phyloP scores from a whole-genome alignment of 2,329 filamentous ascomycete species.

The Hypoxylon sp. region DNA sequence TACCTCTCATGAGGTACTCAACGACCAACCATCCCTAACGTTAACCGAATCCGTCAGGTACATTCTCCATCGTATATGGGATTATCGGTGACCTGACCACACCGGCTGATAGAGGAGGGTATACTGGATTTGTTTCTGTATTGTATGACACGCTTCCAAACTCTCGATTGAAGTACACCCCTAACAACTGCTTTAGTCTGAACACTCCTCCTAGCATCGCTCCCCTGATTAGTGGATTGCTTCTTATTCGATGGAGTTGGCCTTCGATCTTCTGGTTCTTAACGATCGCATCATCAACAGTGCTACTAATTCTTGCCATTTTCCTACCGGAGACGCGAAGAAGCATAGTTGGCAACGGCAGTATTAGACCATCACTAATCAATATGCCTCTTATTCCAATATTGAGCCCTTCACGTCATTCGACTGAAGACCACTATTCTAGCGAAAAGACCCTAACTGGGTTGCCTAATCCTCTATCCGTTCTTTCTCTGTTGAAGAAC shows the following conservation, averaged over 20 bases:
- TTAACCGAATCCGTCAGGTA: not conserved
- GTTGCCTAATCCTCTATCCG: constrained; percentile 5
- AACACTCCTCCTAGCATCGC: constrained; percentile 12
- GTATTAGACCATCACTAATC: not conserved
- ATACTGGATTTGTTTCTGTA: constrained; percentile 17
- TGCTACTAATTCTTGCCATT: not conserved
- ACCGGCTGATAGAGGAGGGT: constrained; percentile 6
- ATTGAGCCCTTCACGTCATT: not conserved
- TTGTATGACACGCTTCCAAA: not conserved
- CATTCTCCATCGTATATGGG: constrained; percentile 13
- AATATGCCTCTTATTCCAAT: constrained; percentile 1
- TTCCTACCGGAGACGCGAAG: constrained; percentile 16
- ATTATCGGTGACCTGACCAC: constrained; percentile 14
- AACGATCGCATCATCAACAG: constrained; percentile 23
- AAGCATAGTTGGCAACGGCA: constrained; percentile 15
- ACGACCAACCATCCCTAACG: too few relatives aligned
- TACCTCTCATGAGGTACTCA: not conserved
- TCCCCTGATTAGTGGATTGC: constrained; percentile 11
- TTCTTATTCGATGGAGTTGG: constrained; percentile 18
- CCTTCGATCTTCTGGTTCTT: constrained; percentile 16
- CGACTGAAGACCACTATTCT: not conserved
- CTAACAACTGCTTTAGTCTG: not conserved
- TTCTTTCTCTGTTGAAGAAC: constrained; percentile 5
- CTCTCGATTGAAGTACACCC: not conserved
- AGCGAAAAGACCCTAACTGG: not conserved